Percentiles rank a stretch among this genome's conserved stretches.
phyloP scores from a whole-genome alignment of 371 early-diverging fungal genomes.

The Funneliformis caledonium region DNA sequence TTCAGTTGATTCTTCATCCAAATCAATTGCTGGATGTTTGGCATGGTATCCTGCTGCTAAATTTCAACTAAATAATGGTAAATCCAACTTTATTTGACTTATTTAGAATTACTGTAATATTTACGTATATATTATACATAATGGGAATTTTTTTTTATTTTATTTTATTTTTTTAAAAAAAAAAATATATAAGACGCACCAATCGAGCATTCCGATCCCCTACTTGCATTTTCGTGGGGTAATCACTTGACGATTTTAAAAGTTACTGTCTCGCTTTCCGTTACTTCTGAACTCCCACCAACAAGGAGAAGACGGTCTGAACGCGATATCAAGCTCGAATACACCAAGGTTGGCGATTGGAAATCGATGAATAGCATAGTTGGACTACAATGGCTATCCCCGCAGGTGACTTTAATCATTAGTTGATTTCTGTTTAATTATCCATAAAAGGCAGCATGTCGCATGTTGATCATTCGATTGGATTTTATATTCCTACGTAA shows the following conservation, averaged over 20 bases:
- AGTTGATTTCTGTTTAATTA: not conserved
- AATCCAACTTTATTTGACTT: not conserved
- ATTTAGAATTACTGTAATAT: not conserved
- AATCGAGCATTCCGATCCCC: constrained; percentile 54
- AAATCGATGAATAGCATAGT: constrained; percentile 69
- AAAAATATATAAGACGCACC: constrained; percentile 29
- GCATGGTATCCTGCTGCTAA: constrained; percentile 69
- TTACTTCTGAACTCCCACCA: constrained; percentile 32
- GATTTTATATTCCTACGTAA: constrained; percentile 12
- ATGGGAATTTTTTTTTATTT: not conserved
- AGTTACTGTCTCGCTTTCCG: constrained; percentile 43
- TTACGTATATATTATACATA: too few species aligned
- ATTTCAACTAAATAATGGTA: constrained; percentile 43
- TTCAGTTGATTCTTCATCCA: constrained; percentile 44
- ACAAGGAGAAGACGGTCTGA: constrained; percentile 43
- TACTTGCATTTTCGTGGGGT: constrained; percentile 71
- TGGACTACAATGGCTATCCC: constrained; percentile 76
- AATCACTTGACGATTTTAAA: constrained; percentile 62
- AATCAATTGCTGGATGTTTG: constrained; percentile 61
- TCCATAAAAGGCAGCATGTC: not conserved
- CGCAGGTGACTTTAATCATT: constrained; percentile 56
- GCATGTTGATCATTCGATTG: not conserved
- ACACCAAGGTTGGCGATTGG: constrained; percentile 65
- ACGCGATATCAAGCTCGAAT: constrained; percentile 52
- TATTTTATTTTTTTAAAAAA: constrained; percentile 1